These are phyloP conservation scores for Plantago major DNA, from an alignment of 257 asterid species.

Conservation along the genomic window DNA sequence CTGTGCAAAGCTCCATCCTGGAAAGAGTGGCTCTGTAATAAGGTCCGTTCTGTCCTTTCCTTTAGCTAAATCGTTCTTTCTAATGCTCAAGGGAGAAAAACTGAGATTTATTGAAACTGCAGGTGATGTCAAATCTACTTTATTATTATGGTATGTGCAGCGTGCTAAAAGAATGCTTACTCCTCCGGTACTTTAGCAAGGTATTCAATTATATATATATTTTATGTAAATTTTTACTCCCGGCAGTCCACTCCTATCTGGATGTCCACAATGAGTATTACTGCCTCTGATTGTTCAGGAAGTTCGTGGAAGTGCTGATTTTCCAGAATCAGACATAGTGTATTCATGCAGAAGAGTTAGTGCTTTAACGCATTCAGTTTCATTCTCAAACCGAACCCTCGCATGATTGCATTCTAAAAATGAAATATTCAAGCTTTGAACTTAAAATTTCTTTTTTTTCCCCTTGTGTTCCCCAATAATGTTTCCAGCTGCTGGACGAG, in stretches of 20 bases:
- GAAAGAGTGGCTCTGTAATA: conserved; percentile 88
- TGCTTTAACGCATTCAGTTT: conserved; percentile 8
- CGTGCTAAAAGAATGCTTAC: conserved; percentile 70
- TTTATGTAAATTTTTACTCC: no score
- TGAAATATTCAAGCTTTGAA: conserved; percentile 5
- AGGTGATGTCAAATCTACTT: conserved; percentile 87
- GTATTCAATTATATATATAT: conserved; percentile 28
- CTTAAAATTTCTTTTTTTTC: not conserved
- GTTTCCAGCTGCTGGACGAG: conserved; percentile 62
- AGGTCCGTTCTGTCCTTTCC: conserved; percentile 36
- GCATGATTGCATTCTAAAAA: not conserved
- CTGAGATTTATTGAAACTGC: conserved; percentile 19
- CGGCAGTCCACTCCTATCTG: not conserved
- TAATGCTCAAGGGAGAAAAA: conserved; percentile 9
- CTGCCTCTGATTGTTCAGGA: conserved; percentile 30
- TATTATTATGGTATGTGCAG: conserved; percentile 83
- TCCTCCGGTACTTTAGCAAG: conserved; percentile 81
- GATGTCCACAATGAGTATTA: not conserved
- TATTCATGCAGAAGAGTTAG: conserved; percentile 70
- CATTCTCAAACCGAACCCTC: not conserved
- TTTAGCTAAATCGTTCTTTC: not conserved
- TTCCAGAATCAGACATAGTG: conserved; percentile 53
- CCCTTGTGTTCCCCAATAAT: not conserved
- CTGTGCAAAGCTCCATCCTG: conserved; percentile 85
- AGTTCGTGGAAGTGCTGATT: conserved; percentile 51